A percentile compares a stretch with the other conserved stretches of the same genome.
These are phyloP conservation scores for Agaricus blazei DNA, from an alignment of 768 basidiomycete genomes.

Conservation along the genomic window DNA sequence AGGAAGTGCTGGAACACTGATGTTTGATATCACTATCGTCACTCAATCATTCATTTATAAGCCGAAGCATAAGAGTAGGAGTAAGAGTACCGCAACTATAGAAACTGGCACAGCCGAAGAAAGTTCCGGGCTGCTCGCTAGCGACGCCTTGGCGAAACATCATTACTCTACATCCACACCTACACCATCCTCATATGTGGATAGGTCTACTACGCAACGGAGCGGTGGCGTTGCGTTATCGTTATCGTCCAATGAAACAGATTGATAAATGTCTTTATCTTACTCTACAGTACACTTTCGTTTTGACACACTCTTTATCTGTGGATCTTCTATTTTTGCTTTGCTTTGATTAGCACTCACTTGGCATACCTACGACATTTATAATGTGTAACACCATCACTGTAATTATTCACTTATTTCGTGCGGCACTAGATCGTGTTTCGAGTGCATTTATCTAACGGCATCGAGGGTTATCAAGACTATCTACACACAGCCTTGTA, in stretches of 20 bases:
- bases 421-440: neutral
- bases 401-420: neutral
- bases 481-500: conserved; percentile 23
- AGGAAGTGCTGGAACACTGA: conserved; percentile 87
- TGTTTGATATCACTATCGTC: conserved; percentile 92
- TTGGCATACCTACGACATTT: neutral
- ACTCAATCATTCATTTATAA: conserved; percentile 79
- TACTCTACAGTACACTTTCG: too few species aligned
- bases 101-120: conserved; percentile 31
- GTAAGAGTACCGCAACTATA: conserved; percentile 12
- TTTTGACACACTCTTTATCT: too few species aligned
- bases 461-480: neutral
- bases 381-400: neutral
- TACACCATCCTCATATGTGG: neutral
- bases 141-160: conserved; percentile 25
- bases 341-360: neutral
- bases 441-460: neutral
- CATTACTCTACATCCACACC: neutral
- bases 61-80: conserved; percentile 33
- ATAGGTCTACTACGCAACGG: neutral
- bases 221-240: too few species aligned
- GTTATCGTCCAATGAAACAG: too few species aligned
- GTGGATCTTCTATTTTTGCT: too few species aligned
- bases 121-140: conserved; percentile 42
- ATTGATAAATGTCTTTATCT: too few species aligned